Evolutionary conservation across 441 rosid species (phyloP), one percentile per base, ranked within the genome.

Genomic region (Pelargonium myrrhifolium): DNA sequence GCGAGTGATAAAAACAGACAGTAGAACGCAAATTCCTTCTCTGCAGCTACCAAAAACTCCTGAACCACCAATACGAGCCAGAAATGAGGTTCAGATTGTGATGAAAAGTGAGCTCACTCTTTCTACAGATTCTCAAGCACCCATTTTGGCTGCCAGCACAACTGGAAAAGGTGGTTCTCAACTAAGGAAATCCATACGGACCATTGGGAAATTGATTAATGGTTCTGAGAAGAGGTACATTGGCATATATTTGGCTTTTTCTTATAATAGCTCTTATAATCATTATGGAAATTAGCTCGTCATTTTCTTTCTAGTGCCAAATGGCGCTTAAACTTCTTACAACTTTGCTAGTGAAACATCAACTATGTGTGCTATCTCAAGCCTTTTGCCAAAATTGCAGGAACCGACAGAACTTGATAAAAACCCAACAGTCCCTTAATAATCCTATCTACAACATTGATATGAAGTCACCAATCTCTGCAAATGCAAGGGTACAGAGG

Each of bases 171-270:
- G 87, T 58, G 60, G 26, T 20, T 85, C 96, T 68, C 90, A 91
- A 43, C 81, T 91, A 62, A 81, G 96, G 77, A 91, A 87, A 82
- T 94, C 97, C 26, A 77, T 94, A 62, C 82, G 89, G 66, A 88
- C 84, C 55, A 91, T 94, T 3, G 97, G 97, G 72, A 91, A 87
- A 75, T 82, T 94, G 65, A 89, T 91, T 39, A 87, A 79, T 78
- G 96, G 95, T 43, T 82, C 90, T n/a, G 97, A 93, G 68, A 91
- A 83, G 81, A 83, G 96, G 97, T 89, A 75, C 51, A 45, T 45
- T 45, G 9, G 15, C 51, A 11, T 45, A 45, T 45, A n/a, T n/a
- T 45, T 45, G 51, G 15, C 17, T 45, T 12, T 45, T 11, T 45
- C 51, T 45, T 45, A 45, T 45, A n/a, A n/a, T 49, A n/a, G n/a